These are phyloP conservation scores for Persicaria maculosa DNA, from an alignment of 148 eudicot genomes.

Conservation along the genomic window DNA sequence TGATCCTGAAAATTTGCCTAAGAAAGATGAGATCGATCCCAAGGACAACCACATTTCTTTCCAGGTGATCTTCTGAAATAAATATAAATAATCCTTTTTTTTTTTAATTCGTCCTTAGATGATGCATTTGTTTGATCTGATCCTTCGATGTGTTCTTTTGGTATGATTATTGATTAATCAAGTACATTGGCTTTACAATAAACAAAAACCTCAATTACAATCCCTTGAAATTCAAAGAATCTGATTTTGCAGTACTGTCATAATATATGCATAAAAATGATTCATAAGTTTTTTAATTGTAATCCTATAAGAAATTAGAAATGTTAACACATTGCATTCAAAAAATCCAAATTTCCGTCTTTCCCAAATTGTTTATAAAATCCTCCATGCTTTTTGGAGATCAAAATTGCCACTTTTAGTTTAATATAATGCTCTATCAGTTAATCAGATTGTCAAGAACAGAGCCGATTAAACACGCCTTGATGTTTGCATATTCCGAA, in stretches of 20 bases:
- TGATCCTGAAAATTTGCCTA: conserved; percentile 50
- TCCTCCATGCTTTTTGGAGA: too few species aligned
- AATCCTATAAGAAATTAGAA: not conserved
- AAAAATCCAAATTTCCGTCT: too few species aligned
- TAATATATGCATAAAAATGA: not conserved
- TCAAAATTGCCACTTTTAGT: too few species aligned
- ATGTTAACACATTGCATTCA: too few species aligned
- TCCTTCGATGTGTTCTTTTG: not conserved
- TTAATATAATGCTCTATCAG: too few species aligned
- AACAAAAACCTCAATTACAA: not conserved
- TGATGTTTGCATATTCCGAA: not conserved
- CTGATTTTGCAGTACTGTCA: not conserved
- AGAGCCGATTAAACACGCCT: not conserved
- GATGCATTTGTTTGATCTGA: too few species aligned
- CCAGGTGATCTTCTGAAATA: conserved; percentile 40
- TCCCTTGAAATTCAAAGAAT: not conserved
- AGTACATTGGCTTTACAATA: not conserved
- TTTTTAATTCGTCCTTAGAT: too few species aligned
- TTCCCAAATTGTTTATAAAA: too few species aligned
- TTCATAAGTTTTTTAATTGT: not conserved
- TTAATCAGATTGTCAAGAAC: not conserved
- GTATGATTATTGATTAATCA: not conserved
- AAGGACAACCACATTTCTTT: conserved; percentile 88
- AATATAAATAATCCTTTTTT: too few species aligned
- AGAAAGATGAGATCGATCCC: conserved; percentile 67